phyloP scores from a whole-genome alignment of 495 filamentous ascomycete genomes.

The Immersiella caudata region DNA sequence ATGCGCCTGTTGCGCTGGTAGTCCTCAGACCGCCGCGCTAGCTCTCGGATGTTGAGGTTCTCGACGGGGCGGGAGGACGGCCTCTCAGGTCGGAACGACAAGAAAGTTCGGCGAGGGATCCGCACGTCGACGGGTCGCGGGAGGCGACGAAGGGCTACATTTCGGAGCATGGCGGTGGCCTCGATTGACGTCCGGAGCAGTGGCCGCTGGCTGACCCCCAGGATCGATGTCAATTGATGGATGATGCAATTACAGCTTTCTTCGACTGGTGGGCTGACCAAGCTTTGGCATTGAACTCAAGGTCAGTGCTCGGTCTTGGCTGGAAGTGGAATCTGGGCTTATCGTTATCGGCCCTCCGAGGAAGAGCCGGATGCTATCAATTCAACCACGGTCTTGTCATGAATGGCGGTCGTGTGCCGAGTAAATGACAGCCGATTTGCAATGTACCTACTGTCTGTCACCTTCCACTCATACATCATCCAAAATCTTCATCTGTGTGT shows the following conservation, averaged over 20 bases:
- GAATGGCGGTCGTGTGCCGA: not conserved
- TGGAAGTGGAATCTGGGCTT: not conserved
- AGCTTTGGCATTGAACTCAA: not conserved
- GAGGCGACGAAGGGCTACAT: slow-evolving; percentile 28
- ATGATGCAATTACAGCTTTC: not conserved
- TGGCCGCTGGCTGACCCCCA: not conserved
- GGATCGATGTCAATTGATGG: not conserved
- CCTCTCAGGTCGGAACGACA: slow-evolving; percentile 27
- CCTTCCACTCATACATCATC: too few species aligned
- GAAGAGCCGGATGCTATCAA: not conserved
- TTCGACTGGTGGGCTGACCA: slow-evolving; percentile 2
- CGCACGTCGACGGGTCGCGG: slow-evolving; percentile 20
- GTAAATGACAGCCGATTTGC: too few species aligned
- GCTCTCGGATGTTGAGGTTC: slow-evolving; percentile 49
- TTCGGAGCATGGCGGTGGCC: slow-evolving; percentile 33
- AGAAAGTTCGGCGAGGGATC: slow-evolving; percentile 41
- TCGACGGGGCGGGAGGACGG: slow-evolving; percentile 41
- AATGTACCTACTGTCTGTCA: too few species aligned
- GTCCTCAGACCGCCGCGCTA: slow-evolving; percentile 42
- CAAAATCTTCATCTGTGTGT: not conserved
- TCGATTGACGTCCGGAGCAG: slow-evolving; percentile 2
- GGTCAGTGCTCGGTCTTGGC: not conserved
- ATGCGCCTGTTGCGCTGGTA: slow-evolving; percentile 50
- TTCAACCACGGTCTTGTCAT: not conserved
- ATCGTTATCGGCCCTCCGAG: not conserved